Evolutionary conservation across 805 yeast species (phyloP).

Genomic region (Sugiyamaella lignohabitans): DNA sequence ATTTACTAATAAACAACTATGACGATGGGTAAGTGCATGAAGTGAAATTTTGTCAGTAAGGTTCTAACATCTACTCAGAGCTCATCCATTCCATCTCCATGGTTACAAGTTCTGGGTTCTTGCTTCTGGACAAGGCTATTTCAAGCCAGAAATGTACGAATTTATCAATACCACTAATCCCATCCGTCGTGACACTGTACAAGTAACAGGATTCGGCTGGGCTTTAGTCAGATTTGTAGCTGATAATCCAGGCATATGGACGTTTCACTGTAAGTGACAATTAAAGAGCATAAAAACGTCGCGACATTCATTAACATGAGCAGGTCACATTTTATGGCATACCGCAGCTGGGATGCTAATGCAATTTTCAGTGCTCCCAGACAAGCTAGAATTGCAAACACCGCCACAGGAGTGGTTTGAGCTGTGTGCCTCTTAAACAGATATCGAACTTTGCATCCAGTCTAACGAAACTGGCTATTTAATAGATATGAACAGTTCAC

Average conservation of each 20-base stretch:
- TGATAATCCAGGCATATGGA: slow-evolving; percentile 91
- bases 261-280: slow-evolving; percentile 74
- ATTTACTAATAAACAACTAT: slow-evolving; percentile 67
- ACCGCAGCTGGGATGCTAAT: slow-evolving; percentile 68
- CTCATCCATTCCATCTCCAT: slow-evolving; percentile 91
- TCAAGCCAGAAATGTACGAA: slow-evolving; percentile 39
- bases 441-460: background rate
- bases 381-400: slow-evolving; percentile 13
- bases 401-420: slow-evolving; percentile 23
- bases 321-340: slow-evolving; percentile 82
- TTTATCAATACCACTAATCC: slow-evolving; percentile 38
- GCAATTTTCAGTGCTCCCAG: slow-evolving; percentile 26
- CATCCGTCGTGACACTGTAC: slow-evolving; percentile 67
- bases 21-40: no score
- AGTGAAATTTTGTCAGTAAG: no score
- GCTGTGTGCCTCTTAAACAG: slow-evolving; percentile 6
- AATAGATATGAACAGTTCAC: no score
- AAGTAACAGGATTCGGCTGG: slow-evolving; percentile 59
- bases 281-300: background rate
- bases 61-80: no score
- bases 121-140: slow-evolving; percentile 49
- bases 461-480: background rate
- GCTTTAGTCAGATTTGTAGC: slow-evolving; percentile 57
- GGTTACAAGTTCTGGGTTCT: slow-evolving; percentile 80
- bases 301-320: no score